Conservation (phyloP, 352 stramenopile species). For the Pythium vanterpoolii region DNA sequence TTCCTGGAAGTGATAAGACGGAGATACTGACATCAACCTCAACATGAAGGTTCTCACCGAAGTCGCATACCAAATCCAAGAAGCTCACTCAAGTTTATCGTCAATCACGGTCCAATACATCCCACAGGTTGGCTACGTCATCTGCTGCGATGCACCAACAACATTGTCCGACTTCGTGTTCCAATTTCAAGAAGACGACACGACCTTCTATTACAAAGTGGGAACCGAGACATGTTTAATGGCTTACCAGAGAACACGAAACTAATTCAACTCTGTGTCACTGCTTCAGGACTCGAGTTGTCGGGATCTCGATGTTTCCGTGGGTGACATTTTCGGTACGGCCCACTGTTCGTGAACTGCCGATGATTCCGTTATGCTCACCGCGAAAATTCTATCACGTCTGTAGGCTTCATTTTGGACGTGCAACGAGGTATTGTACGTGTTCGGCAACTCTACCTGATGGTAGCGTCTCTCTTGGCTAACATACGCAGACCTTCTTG, state of each 20-base stretch:
- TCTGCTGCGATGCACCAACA: conserved; percentile 70
- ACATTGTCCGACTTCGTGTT: conserved; percentile 77
- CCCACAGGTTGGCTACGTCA: conserved; percentile 84
- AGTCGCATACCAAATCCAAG: conserved; percentile 79
- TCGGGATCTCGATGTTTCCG: conserved; percentile 70
- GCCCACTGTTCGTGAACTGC: neutral
- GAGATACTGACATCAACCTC: neutral
- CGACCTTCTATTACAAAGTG: conserved; percentile 88
- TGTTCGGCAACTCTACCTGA: neutral
- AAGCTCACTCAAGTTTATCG: conserved; percentile 60
- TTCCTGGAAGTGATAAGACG: neutral
- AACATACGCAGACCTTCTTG: conserved; percentile 51
- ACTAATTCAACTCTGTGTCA: neutral
- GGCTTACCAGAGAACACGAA: neutral
- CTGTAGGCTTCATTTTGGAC: conserved; percentile 73
- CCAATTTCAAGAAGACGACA: conserved; percentile 86
- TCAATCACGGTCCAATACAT: conserved; percentile 86
- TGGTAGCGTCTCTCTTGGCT: neutral
- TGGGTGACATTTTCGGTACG: conserved; percentile 81
- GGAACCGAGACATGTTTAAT: neutral
- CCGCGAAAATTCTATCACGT: neutral
- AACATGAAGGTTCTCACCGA: conserved; percentile 67
- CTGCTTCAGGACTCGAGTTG: conserved; percentile 61
- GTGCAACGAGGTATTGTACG: conserved; percentile 57
- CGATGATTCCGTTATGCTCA: neutral